Evolutionary conservation across 2,329 filamentous ascomycete genomes (phyloP).

Genomic region (Hymenoscyphus infarciens): DNA sequence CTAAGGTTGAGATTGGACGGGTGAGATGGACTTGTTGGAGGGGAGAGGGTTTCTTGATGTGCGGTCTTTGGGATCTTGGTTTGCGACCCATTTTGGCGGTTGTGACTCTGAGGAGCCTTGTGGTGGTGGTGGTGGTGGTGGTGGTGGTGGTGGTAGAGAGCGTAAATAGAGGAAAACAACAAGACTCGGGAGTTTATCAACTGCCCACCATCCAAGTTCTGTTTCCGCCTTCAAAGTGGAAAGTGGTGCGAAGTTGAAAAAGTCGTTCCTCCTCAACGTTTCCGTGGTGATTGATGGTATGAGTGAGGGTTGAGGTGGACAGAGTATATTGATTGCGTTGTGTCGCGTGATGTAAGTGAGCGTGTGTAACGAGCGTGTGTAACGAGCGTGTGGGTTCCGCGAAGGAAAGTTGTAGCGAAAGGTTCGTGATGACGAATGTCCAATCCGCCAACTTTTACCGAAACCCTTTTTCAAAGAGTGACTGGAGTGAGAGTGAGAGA

Average conservation of each 20-base stretch:
- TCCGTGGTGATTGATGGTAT: background rate
- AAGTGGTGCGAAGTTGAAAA: background rate
- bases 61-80: constrained; percentile 20
- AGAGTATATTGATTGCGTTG: background rate
- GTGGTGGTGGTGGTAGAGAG: background rate
- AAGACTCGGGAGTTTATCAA: background rate
- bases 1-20: constrained; percentile 21
- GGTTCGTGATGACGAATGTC: background rate
- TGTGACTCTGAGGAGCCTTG: background rate
- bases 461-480: background rate
- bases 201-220: background rate
- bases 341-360: background rate
- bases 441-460: constrained; percentile 3
- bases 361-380: background rate
- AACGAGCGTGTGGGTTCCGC: background rate
- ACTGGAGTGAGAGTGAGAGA: background rate
- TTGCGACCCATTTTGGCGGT: constrained; percentile 22
- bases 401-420: background rate
- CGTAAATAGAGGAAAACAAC: background rate
- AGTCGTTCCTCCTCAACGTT: background rate
- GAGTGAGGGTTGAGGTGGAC: background rate
- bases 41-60: constrained; percentile 31
- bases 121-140: constrained; percentile 4
- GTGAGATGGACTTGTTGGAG: constrained; percentile 32
- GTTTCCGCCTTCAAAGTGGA: background rate